Evolutionary conservation across 2,329 filamentous ascomycete species (phyloP).

Genomic region (Neofusicoccum laricinum): DNA sequence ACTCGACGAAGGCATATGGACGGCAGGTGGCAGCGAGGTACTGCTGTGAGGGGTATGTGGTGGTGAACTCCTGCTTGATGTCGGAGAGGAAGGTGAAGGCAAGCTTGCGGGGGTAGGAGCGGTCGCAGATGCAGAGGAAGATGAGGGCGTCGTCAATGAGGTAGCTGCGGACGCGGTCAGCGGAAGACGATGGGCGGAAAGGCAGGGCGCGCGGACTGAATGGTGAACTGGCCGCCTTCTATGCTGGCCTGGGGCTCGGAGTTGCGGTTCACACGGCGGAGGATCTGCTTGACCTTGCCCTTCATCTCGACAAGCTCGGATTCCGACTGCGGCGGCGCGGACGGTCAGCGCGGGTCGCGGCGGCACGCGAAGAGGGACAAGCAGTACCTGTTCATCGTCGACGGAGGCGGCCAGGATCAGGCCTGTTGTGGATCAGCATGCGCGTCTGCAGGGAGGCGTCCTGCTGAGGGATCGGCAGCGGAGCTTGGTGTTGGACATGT

Average conservation of each 20-base stretch:
- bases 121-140: conserved; percentile 92
- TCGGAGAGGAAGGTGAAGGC: conserved; percentile 98
- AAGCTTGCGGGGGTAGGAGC: conserved; percentile 93
- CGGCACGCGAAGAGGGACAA: neutral
- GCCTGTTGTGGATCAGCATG: conserved; percentile 53
- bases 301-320: conserved; percentile 78
- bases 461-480: conserved; percentile 11
- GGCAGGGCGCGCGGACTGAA: conserved; percentile 64
- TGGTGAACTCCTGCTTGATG: conserved; percentile 85
- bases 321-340: conserved; percentile 54
- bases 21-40: conserved; percentile 73
- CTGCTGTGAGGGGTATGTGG: conserved; percentile 71
- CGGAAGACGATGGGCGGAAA: neutral
- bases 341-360: conserved; percentile 12
- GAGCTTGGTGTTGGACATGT: conserved; percentile 16
- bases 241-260: conserved; percentile 89
- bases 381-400: conserved; percentile 73
- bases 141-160: conserved; percentile 78
- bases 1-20: conserved; percentile 96
- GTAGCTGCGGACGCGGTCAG: conserved; percentile 58
- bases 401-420: conserved; percentile 93
- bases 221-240: conserved; percentile 76
- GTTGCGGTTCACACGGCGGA: conserved; percentile 83
- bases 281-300: conserved; percentile 82
- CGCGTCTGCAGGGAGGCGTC: neutral